Conservation (phyloP, 2,329 filamentous ascomycete genomes). For the Colletotrichum godetiae region DNA sequence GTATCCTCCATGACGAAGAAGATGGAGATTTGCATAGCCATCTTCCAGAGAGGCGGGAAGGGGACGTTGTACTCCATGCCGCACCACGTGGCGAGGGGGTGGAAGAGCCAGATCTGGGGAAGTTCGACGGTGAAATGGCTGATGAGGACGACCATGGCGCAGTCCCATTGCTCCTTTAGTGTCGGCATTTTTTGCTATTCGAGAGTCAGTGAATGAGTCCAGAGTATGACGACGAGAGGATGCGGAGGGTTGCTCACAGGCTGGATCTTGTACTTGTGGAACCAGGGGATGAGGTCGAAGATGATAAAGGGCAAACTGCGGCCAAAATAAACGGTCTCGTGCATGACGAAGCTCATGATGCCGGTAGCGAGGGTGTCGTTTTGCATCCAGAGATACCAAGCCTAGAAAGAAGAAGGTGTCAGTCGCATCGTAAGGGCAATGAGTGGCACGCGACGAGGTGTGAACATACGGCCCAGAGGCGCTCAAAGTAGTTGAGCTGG, state of each 20-base stretch:
- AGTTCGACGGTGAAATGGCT: constrained; percentile 98
- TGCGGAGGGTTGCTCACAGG: constrained; percentile 64
- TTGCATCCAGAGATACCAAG: constrained; percentile 98
- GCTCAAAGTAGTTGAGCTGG: constrained; percentile 86
- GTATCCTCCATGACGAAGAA: constrained; percentile 97
- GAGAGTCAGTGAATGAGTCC: neutral
- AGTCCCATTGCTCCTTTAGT: constrained; percentile 93
- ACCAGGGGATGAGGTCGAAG: constrained; percentile 86
- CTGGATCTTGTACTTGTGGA: constrained; percentile 96
- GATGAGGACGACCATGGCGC: constrained; percentile 90
- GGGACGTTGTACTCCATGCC: constrained; percentile 90
- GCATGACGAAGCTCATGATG: constrained; percentile 96
- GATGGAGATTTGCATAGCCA: constrained; percentile 89
- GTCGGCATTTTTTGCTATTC: constrained; percentile 83
- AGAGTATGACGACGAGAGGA: neutral
- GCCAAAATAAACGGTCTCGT: constrained; percentile 95
- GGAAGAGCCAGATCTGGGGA: constrained; percentile 99
- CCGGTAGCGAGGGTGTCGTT: constrained; percentile 97
- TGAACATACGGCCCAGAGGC: constrained; percentile 82
- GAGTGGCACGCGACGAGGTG: constrained; percentile 26
- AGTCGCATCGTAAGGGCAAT: constrained; percentile 14
- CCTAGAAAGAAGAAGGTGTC: constrained; percentile 49
- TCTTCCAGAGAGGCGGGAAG: constrained; percentile 87
- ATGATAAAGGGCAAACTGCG: constrained; percentile 91
- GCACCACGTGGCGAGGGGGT: constrained; percentile 93